Conservation (phyloP, 169 alveolate genomes). For the Neospora caninum region DNA sequence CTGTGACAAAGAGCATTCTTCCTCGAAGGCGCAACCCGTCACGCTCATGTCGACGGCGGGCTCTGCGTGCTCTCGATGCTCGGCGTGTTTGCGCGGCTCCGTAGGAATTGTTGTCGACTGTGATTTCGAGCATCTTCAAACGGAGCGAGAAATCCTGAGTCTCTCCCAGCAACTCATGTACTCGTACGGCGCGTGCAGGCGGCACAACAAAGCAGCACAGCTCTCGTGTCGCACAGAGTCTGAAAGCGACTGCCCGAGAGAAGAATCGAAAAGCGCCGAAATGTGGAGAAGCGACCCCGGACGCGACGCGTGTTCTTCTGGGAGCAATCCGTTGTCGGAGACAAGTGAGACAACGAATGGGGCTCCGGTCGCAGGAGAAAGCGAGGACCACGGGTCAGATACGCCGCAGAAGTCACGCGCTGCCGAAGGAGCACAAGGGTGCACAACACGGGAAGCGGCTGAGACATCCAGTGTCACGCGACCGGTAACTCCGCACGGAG, state of each 20-base stretch:
- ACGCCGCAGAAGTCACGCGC: too few relatives aligned
- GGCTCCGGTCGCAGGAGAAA: too few relatives aligned
- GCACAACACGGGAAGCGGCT: too few relatives aligned
- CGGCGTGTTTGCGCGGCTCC: neutral
- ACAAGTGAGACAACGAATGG: too few relatives aligned
- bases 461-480: too few relatives aligned
- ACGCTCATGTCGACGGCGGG: neutral
- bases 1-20: neutral
- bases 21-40: neutral
- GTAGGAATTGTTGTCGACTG: conserved; percentile 63
- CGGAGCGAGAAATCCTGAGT: conserved; percentile 30
- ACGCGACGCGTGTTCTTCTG: neutral
- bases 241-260: neutral
- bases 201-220: neutral
- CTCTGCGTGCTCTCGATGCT: neutral
- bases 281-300: neutral
- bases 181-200: conserved; percentile 64
- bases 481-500: too few relatives aligned
- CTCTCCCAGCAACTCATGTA: conserved; percentile 72
- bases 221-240: neutral
- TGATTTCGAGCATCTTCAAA: conserved; percentile 62
- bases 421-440: too few relatives aligned
- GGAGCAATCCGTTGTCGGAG: too few relatives aligned
- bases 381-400: too few relatives aligned
- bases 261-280: neutral